Base-by-base conservation (phyloP, 805 yeast species). In the Ogataea polymorpha region DNA sequence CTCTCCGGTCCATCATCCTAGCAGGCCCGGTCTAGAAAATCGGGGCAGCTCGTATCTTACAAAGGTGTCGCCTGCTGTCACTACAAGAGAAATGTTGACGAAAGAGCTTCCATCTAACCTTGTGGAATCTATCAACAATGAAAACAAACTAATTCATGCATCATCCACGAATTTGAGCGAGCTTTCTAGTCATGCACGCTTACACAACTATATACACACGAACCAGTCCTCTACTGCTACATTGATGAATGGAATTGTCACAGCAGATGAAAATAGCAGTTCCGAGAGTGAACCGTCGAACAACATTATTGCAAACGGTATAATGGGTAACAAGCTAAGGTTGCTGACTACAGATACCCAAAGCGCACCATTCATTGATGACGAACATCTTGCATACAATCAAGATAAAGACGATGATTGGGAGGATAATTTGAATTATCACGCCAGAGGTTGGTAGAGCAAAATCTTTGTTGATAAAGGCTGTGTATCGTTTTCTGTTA, bases 391-490 rank as follows among this genome's bases (percentile, higher is more conserved):
- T 13, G 25, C 34, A 24, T 16, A 17, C 29, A 35, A 36, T 12
- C 15, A 23, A 11, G 42, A 28, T 14, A 33, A 23, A 10, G 48
- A 44, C 2, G 54, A 54, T 30, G 59, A 50, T 15, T 45, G 55
- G 55, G 61, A 62, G 20, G 70, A 59, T 40, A 56, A 60, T 44
- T 53, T 64, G 48, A 65, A 67, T 44, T 67, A 67, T 43, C 71
- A 67, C 44, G 65, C 72, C 5, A 57, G 67, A 38, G 72, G 72
- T 9, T 67, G 72, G 72, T 67, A 46, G 53, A 18, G 13, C 16
- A 28, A 25, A 26, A 25, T 23, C 16, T 18, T 20, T 32, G 24
- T 2, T 20, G 14, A 14, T 21, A n/a, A 23, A 11, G 40, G 34
- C 40, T 16, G 40, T 29, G 40, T 37, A 29, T 6, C 7, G 5